These are phyloP conservation scores for Onygenales sp. DNA, from an alignment of 2,329 filamentous ascomycete species.

Conservation along the genomic window DNA sequence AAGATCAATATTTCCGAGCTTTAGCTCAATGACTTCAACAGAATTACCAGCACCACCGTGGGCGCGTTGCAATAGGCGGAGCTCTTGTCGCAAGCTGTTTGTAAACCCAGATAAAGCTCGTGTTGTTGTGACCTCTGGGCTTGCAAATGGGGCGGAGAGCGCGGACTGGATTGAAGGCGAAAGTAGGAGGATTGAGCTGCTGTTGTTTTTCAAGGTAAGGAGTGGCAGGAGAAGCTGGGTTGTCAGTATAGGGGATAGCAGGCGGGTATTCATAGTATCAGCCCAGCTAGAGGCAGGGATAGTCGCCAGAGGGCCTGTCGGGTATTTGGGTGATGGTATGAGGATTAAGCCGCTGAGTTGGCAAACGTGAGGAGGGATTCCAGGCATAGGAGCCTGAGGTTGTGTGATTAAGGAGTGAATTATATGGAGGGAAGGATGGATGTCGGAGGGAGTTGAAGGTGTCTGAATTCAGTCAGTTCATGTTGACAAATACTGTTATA, in stretches of 20 bases:
- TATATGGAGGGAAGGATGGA: conserved; percentile 58
- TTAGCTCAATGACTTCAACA: conserved; percentile 73
- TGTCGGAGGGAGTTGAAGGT: conserved; percentile 47
- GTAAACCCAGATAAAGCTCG: conserved; percentile 81
- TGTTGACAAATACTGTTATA: background rate
- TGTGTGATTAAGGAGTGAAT: conserved; percentile 63
- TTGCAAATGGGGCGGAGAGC: conserved; percentile 38
- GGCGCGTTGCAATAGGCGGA: conserved; percentile 52
- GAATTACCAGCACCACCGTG: conserved; percentile 23
- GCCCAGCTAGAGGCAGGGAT: conserved; percentile 76
- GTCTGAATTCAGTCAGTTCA: conserved; percentile 33
- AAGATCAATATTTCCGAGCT: conserved; percentile 85
- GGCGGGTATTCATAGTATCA: conserved; percentile 83
- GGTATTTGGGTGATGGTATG: conserved; percentile 69
- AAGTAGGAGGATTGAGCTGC: conserved; percentile 35
- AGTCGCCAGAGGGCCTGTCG: conserved; percentile 74
- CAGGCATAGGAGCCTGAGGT: conserved; percentile 66
- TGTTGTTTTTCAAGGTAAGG: conserved; percentile 51
- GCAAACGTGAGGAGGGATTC: conserved; percentile 65
- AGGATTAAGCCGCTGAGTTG: conserved; percentile 71
- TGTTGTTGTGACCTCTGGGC: conserved; percentile 76
- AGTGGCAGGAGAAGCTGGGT: conserved; percentile 83
- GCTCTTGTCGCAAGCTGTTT: conserved; percentile 67
- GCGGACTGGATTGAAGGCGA: conserved; percentile 38
- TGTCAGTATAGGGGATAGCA: conserved; percentile 80